These are phyloP conservation scores for Fraxinus pennsylvanica DNA, from an alignment of 257 asterid genomes.

Conservation along the genomic window DNA sequence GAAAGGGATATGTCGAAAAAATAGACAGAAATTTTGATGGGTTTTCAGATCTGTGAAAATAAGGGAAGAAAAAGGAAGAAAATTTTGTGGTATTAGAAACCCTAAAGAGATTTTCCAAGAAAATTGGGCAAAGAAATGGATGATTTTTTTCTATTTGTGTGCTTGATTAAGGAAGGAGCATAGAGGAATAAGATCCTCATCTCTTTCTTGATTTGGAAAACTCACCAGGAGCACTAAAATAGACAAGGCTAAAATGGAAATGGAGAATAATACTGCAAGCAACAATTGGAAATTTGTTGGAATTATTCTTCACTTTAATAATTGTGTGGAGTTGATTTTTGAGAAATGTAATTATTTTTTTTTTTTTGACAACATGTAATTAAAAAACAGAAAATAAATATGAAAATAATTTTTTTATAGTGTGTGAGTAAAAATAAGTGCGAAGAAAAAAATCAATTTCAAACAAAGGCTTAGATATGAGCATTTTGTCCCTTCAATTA, in stretches of 20 bases:
- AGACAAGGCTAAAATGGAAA: conserved; percentile 19
- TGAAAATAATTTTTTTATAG: too few species aligned
- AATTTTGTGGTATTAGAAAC: conserved; percentile 24
- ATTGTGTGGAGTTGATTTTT: too few species aligned
- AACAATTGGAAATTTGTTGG: conserved; percentile 6
- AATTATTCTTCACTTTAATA: neutral
- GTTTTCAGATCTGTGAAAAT: conserved; percentile 43
- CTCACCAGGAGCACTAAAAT: conserved; percentile 23
- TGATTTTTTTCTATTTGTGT: neutral
- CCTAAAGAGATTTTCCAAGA: conserved; percentile 22
- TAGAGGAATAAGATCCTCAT: conserved; percentile 24
- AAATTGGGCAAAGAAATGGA: neutral
- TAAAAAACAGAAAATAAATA: too few species aligned
- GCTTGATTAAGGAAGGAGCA: conserved; percentile 28
- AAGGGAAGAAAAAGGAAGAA: neutral
- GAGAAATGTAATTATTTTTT: too few species aligned
- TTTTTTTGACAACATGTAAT: too few species aligned
- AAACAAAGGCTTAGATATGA: too few species aligned
- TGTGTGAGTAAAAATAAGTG: too few species aligned
- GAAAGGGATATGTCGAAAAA: conserved; percentile 23
- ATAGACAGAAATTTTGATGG: conserved; percentile 14
- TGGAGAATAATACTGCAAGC: neutral
- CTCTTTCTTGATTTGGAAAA: conserved; percentile 43
- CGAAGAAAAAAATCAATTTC: too few species aligned
- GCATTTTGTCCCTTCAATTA: neutral